phyloP scores from a whole-genome alignment of 768 basidiomycete species.

The Phaeotremella fagi region DNA sequence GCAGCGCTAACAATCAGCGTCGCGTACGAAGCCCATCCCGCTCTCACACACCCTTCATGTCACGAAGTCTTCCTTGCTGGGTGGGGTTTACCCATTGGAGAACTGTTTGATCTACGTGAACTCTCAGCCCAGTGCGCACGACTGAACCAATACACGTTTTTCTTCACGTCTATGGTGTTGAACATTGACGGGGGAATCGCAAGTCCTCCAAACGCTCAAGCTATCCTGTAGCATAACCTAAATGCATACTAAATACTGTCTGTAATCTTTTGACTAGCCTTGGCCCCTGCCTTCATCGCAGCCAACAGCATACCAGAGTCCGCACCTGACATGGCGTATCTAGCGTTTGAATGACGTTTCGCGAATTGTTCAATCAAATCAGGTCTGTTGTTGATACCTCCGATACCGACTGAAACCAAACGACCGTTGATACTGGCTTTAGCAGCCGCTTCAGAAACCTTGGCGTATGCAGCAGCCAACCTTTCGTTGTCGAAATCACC shows the following conservation, averaged over 20 bases:
- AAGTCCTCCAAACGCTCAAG: slow-evolving; percentile 31
- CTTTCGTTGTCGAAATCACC: slow-evolving; percentile 30
- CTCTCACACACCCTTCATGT: background rate
- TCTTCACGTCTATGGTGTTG: slow-evolving; percentile 27
- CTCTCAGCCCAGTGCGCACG: slow-evolving; percentile 12
- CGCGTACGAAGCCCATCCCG: too few species aligned
- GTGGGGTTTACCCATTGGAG: slow-evolving; percentile 32
- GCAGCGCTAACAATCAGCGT: background rate
- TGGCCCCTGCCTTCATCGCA: slow-evolving; percentile 13
- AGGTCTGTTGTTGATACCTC: slow-evolving; percentile 25
- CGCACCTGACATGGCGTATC: slow-evolving; percentile 31
- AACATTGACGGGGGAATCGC: slow-evolving; percentile 28
- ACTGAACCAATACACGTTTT: slow-evolving; percentile 24
- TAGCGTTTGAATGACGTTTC: slow-evolving; percentile 9
- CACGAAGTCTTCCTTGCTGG: slow-evolving; percentile 29
- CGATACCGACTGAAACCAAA: slow-evolving; percentile 22
- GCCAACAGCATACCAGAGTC: slow-evolving; percentile 23
- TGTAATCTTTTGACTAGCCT: background rate
- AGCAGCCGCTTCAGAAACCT: slow-evolving; percentile 16
- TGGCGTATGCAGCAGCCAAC: slow-evolving; percentile 17
- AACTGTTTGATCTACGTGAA: slow-evolving; percentile 25
- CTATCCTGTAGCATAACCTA: slow-evolving; percentile 13
- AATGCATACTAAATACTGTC: background rate
- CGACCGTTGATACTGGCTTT: slow-evolving; percentile 25
- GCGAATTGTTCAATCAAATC: slow-evolving; percentile 35